Conservation (phyloP, 1,139 yeast genomes). For the Pichia sp. region DNA sequence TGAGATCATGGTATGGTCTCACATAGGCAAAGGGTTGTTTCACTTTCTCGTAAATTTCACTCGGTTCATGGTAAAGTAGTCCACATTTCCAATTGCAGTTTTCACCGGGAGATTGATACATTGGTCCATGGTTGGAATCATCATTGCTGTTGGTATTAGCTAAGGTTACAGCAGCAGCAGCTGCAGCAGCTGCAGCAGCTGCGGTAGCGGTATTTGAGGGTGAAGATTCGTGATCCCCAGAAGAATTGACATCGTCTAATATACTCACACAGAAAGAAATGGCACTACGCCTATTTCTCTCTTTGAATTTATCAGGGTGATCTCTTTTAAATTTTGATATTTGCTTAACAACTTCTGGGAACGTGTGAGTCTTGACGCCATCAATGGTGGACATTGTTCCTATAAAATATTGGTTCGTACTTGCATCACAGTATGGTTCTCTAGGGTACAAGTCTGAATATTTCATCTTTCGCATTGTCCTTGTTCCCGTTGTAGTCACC, state of each 20-base stretch:
- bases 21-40: constrained; percentile 78
- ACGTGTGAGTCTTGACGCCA: constrained; percentile 30
- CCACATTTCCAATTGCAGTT: constrained; percentile 25
- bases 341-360: constrained; percentile 50
- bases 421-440: constrained; percentile 36
- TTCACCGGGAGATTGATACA: not conserved
- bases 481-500: not conserved
- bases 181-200: not conserved
- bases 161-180: too few species aligned
- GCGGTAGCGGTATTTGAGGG: constrained; percentile 2
- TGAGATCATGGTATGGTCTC: constrained; percentile 79
- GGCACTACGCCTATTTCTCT: constrained; percentile 37
- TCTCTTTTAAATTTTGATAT: constrained; percentile 37
- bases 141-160: not conserved
- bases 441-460: constrained; percentile 10
- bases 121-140: not conserved
- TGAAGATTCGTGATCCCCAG: not conserved
- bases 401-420: constrained; percentile 53
- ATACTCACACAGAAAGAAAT: constrained; percentile 52
- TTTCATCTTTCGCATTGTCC: not conserved
- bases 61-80: constrained; percentile 54
- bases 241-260: constrained; percentile 28
- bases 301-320: constrained; percentile 37
- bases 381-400: constrained; percentile 37
- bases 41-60: constrained; percentile 73